phyloP scores from a whole-genome alignment of 2,329 filamentous ascomycete species.

The Aspergillus sclerotialis region DNA sequence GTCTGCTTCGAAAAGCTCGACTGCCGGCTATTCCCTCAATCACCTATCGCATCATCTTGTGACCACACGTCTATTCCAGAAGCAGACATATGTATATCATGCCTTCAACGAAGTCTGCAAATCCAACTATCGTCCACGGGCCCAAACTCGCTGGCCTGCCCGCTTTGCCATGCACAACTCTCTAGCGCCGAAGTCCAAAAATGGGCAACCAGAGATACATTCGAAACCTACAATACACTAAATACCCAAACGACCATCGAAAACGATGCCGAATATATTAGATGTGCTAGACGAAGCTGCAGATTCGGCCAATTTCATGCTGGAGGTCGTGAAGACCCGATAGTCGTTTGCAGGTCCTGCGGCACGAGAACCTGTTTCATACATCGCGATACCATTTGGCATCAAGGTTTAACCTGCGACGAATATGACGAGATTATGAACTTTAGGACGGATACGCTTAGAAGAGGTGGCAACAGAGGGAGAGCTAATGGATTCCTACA shows the following conservation, averaged over 20 bases:
- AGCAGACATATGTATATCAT: conserved; percentile 8
- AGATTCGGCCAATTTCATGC: conserved; percentile 12
- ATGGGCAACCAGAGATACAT: conserved; percentile 11
- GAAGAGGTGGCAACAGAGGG: not conserved
- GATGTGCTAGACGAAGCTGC: conserved; percentile 8
- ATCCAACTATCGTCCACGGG: conserved; percentile 7
- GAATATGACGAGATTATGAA: conserved; percentile 7
- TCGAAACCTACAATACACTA: conserved; percentile 8
- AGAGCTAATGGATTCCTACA: not conserved
- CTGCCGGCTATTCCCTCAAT: conserved; percentile 5
- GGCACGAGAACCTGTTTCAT: conserved; percentile 12
- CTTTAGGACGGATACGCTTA: not conserved
- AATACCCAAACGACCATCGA: conserved; percentile 10
- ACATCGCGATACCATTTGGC: conserved; percentile 10
- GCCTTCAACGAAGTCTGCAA: conserved; percentile 10
- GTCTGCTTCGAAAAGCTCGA: conserved; percentile 8
- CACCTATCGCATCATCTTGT: conserved; percentile 9
- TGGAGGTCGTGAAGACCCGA: conserved; percentile 9
- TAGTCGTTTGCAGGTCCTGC: conserved; percentile 11
- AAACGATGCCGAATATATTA: conserved; percentile 11
- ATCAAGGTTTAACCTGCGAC: conserved; percentile 11
- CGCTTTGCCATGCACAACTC: conserved; percentile 9
- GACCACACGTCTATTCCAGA: conserved; percentile 8
- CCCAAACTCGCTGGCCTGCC: conserved; percentile 6
- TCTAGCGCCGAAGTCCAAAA: conserved; percentile 9